Evolutionary conservation across 768 basidiomycete genomes (phyloP).

Genomic region (Agaricus sinodeliciosus): DNA sequence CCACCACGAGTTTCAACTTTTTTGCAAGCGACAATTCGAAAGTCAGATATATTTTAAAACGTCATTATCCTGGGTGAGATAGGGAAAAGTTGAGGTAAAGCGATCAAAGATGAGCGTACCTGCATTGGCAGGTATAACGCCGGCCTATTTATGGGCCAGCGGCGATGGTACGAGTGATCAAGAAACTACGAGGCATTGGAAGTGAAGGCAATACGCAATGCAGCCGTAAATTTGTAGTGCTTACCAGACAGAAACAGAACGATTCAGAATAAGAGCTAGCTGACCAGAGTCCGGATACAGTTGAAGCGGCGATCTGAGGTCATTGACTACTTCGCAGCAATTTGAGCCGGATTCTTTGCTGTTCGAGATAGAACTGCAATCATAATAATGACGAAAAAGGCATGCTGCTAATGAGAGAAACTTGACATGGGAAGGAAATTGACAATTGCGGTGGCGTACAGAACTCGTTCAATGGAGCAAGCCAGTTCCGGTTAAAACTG

Average conservation of each 20-base stretch:
- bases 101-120: slow-evolving; percentile 1
- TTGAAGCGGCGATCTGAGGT: slow-evolving; percentile 27
- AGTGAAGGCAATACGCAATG: not conserved
- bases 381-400: slow-evolving; percentile 34
- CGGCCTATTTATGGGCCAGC: not conserved
- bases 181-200: not conserved
- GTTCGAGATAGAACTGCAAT: slow-evolving; percentile 31
- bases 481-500: slow-evolving; percentile 27
- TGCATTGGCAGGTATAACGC: slow-evolving; percentile 8
- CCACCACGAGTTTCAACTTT: too few species aligned
- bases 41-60: not conserved
- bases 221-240: too few species aligned
- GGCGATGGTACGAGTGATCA: slow-evolving; percentile 3
- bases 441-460: slow-evolving; percentile 31
- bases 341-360: slow-evolving; percentile 13
- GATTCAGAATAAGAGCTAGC: not conserved
- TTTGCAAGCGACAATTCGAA: too few species aligned
- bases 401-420: slow-evolving; percentile 24
- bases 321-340: slow-evolving; percentile 19
- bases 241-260: not conserved
- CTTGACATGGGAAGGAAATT: slow-evolving; percentile 37
- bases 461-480: slow-evolving; percentile 33
- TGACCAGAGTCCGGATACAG: slow-evolving; percentile 5
- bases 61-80: not conserved
- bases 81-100: too few species aligned